These are phyloP conservation scores for Termitomyces heimii DNA, from an alignment of 768 basidiomycete genomes.

Conservation along the genomic window DNA sequence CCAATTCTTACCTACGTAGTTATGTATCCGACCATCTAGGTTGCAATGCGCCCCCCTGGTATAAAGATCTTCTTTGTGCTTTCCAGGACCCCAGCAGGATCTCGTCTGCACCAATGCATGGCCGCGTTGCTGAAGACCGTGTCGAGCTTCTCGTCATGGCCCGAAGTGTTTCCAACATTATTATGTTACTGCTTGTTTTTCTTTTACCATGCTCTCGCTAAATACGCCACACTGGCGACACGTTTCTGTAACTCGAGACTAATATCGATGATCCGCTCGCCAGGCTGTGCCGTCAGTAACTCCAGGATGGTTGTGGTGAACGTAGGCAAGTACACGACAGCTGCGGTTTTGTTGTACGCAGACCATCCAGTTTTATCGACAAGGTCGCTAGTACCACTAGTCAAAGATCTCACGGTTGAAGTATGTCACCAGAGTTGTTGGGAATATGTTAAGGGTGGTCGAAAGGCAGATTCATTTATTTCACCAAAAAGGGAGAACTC, in stretches of 20 bases:
- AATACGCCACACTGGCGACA: slow-evolving; percentile 36
- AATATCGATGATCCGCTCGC: slow-evolving; percentile 68
- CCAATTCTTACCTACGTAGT: slow-evolving; percentile 48
- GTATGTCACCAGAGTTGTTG: too few relatives aligned
- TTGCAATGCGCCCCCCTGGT: slow-evolving; percentile 64
- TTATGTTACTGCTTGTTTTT: background rate
- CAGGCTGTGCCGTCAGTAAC: slow-evolving; percentile 55
- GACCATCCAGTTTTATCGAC: slow-evolving; percentile 43
- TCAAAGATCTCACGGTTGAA: background rate
- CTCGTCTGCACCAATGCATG: slow-evolving; percentile 81
- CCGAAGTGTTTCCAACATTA: slow-evolving; percentile 17
- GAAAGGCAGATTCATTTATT: too few relatives aligned
- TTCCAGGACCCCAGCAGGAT: slow-evolving; percentile 60
- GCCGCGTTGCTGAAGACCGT: slow-evolving; percentile 77
- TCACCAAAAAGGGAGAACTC: too few relatives aligned
- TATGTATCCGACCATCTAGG: slow-evolving; percentile 78
- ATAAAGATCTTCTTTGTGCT: slow-evolving; percentile 58
- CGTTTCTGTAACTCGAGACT: slow-evolving; percentile 51
- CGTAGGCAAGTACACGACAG: slow-evolving; percentile 58
- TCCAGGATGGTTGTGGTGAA: slow-evolving; percentile 52
- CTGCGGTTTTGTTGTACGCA: slow-evolving; percentile 61
- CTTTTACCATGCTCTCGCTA: slow-evolving; percentile 63
- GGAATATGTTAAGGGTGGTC: too few relatives aligned
- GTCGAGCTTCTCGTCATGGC: slow-evolving; percentile 45
- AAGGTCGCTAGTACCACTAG: background rate